Percentiles rank a stretch among this genome's conserved stretches.
phyloP scores from a whole-genome alignment of 1,284 basidiomycete species.

The Naganishia sp. region DNA sequence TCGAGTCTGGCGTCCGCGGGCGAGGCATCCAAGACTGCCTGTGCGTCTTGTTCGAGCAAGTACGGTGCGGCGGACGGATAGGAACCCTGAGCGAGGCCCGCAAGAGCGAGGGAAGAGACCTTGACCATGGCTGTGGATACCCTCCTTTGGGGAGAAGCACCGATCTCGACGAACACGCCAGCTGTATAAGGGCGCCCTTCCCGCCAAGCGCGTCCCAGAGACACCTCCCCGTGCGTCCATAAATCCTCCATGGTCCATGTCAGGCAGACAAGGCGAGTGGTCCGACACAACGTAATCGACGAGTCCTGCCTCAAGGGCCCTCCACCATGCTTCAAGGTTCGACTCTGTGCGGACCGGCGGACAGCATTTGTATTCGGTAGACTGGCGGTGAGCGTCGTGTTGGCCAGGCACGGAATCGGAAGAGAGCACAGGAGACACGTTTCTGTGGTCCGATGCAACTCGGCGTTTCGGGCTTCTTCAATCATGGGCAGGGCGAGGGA shows the following conservation, averaged over 20 bases:
- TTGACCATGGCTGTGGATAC: slow-evolving; percentile 27
- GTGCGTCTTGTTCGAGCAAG: slow-evolving; percentile 5
- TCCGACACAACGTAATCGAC: slow-evolving; percentile 91
- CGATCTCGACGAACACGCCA: no score
- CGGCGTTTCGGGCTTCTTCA: slow-evolving; percentile 64
- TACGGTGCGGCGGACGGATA: slow-evolving; percentile 10
- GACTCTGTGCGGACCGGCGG: slow-evolving; percentile 77
- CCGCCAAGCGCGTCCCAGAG: no score
- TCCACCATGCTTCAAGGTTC: slow-evolving; percentile 75
- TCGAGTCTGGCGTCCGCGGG: slow-evolving; percentile 9
- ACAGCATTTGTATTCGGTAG: slow-evolving; percentile 72
- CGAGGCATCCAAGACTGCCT: slow-evolving; percentile 11
- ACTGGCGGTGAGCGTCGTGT: slow-evolving; percentile 29
- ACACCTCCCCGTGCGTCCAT: slow-evolving; percentile 93
- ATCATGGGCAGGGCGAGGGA: slow-evolving; percentile 74
- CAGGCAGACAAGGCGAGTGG: slow-evolving; percentile 82
- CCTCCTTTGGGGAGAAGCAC: no score
- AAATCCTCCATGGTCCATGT: slow-evolving; percentile 77
- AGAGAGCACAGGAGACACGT: slow-evolving; percentile 75
- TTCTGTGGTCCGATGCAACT: slow-evolving; percentile 71
- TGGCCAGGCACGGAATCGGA: slow-evolving; percentile 60
- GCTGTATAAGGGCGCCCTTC: no score
- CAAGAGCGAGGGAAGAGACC: slow-evolving; percentile 18
- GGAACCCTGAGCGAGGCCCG: slow-evolving; percentile 3
- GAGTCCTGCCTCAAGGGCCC: slow-evolving; percentile 72